Percentiles rank a stretch among this genome's conserved stretches.
Evolutionary conservation across 2,329 filamentous ascomycete species (phyloP).

Genomic region (Hymenotorrendiella dingleyae): DNA sequence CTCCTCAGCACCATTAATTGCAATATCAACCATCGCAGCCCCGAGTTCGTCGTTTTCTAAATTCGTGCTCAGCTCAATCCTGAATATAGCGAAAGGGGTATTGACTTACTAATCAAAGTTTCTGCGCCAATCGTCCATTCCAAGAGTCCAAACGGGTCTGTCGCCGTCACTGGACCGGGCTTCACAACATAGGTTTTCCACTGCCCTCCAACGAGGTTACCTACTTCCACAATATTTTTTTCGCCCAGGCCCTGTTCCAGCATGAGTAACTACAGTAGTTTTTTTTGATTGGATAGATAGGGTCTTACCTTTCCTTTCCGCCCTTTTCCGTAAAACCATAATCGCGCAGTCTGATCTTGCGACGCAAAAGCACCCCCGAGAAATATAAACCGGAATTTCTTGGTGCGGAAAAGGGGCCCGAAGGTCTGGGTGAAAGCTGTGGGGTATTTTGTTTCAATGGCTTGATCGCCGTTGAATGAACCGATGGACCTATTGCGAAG

Average conservation of each 20-base stretch:
- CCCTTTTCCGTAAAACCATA: slow-evolving; percentile 36
- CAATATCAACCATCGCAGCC: slow-evolving; percentile 3
- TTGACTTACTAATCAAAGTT: slow-evolving; percentile 2
- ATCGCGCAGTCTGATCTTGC: slow-evolving; percentile 33
- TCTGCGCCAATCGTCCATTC: slow-evolving; percentile 1
- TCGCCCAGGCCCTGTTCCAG: background rate
- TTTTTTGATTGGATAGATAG: background rate
- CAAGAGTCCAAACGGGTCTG: background rate
- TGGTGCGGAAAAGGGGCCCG: slow-evolving; percentile 21
- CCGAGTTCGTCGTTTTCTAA: slow-evolving; percentile 2
- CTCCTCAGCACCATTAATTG: background rate
- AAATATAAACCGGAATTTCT: slow-evolving; percentile 40
- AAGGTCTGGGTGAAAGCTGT: slow-evolving; percentile 12
- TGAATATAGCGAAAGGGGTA: background rate
- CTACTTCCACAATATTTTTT: background rate
- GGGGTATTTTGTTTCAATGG: slow-evolving; percentile 16
- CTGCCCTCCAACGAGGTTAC: background rate
- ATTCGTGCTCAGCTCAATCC: background rate
- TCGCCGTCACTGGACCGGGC: slow-evolving; percentile 1
- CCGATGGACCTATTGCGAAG: slow-evolving; percentile 27
- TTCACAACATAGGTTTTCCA: slow-evolving; percentile 4
- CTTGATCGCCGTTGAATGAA: slow-evolving; percentile 7
- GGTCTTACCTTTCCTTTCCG: slow-evolving; percentile 23
- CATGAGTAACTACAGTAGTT: background rate
- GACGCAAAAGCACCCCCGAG: slow-evolving; percentile 34